Conservation (phyloP, 441 rosid genomes). For the Gossypium lobatum region DNA sequence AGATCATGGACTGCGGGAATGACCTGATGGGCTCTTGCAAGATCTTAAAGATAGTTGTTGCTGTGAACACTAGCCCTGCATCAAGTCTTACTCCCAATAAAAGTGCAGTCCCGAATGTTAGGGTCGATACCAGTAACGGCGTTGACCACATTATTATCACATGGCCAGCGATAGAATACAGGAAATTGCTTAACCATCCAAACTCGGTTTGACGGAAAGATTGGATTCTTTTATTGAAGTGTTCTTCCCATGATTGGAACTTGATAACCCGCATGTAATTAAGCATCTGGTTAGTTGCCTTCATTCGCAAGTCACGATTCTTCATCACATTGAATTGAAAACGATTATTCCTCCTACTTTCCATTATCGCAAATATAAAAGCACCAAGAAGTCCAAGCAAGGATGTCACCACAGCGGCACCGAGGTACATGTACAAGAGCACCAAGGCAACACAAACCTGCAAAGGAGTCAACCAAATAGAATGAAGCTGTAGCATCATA, state of each 20-base stretch:
- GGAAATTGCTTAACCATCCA: conserved; percentile 74
- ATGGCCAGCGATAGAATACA: conserved; percentile 64
- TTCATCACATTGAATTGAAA: conserved; percentile 59
- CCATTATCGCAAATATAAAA: conserved; percentile 41
- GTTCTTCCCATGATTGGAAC: conserved; percentile 94
- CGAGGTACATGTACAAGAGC: conserved; percentile 60
- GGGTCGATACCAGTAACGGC: conserved; percentile 61
- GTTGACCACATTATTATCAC: conserved; percentile 78
- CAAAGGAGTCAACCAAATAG: conserved; percentile 85
- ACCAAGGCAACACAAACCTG: conserved; percentile 61
- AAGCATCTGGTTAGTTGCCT: conserved; percentile 92
- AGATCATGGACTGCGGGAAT: conserved; percentile 90
- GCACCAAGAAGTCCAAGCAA: conserved; percentile 49
- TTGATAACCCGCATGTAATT: conserved; percentile 86
- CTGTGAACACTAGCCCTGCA: conserved; percentile 81
- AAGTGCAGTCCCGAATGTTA: conserved; percentile 71
- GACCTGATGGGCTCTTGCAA: conserved; percentile 86
- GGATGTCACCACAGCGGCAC: conserved; percentile 49
- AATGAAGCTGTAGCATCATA: conserved; percentile 88
- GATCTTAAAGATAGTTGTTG: conserved; percentile 78
- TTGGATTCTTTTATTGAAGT: conserved; percentile 69
- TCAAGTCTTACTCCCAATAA: conserved; percentile 61
- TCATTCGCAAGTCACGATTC: conserved; percentile 80
- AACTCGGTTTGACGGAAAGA: conserved; percentile 63
- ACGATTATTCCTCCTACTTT: conserved; percentile 63